These are phyloP conservation scores for Cercospora sojina DNA, from an alignment of 2,329 filamentous ascomycete species.

Conservation along the genomic window DNA sequence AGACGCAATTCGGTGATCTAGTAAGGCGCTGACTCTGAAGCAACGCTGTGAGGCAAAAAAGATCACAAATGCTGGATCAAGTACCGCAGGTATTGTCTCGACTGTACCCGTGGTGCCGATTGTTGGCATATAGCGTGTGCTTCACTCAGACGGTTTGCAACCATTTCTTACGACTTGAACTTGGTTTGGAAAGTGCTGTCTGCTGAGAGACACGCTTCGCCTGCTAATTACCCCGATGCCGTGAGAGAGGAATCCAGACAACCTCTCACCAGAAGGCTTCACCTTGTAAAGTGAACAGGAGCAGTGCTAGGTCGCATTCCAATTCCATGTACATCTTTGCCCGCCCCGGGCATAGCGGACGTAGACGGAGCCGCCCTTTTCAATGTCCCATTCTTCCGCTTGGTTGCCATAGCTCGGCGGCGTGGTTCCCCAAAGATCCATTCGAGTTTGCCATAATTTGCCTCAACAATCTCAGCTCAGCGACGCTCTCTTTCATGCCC, in stretches of 20 bases:
- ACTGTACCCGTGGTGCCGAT: background rate
- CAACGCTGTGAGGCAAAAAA: background rate
- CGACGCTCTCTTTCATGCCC: background rate
- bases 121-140: background rate
- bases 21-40: background rate
- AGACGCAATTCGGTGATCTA: background rate
- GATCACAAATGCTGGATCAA: background rate
- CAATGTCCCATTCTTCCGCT: background rate
- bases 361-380: background rate
- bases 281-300: background rate
- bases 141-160: background rate
- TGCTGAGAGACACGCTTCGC: background rate
- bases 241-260: background rate
- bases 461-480: background rate
- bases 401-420: background rate
- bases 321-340: background rate
- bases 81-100: background rate
- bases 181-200: background rate
- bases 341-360: background rate
- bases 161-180: background rate
- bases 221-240: background rate
- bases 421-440: background rate
- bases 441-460: background rate
- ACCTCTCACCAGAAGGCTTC: background rate
- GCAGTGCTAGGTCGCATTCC: background rate